Conservation (phyloP, 1,284 basidiomycete genomes). For the Ganoderma meredithae region DNA sequence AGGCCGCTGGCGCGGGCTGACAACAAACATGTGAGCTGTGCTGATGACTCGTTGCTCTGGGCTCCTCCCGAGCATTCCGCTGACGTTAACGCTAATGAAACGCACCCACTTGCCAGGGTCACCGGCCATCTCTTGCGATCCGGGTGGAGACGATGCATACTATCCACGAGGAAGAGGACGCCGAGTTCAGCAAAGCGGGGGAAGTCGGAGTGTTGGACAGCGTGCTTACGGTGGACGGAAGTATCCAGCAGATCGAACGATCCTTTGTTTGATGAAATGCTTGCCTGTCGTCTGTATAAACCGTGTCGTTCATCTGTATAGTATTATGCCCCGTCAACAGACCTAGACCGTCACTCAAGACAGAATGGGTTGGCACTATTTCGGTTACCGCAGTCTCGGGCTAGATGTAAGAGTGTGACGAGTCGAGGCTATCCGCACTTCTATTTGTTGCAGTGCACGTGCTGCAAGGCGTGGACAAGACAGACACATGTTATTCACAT, state of each 20-base stretch:
- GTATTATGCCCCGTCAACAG: background rate
- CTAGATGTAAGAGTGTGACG: too few relatives aligned
- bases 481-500: too few relatives aligned
- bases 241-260: background rate
- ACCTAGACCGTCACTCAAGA: background rate
- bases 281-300: background rate
- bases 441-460: background rate
- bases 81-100: background rate
- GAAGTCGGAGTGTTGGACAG: too few relatives aligned
- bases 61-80: background rate
- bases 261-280: background rate
- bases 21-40: background rate
- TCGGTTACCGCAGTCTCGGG: background rate
- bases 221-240: background rate
- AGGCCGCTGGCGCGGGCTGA: background rate
- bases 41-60: background rate
- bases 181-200: background rate
- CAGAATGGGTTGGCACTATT: background rate
- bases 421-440: background rate
- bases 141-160: background rate
- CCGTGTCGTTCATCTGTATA: background rate
- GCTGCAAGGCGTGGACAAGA: background rate
- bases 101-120: background rate
- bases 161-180: background rate
- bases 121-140: background rate